Percentiles rank a stretch among this genome's conserved stretches.
Evolutionary conservation across 164 flowering plant genomes (phyloP).

Genomic region (Pachysandra terminalis): DNA sequence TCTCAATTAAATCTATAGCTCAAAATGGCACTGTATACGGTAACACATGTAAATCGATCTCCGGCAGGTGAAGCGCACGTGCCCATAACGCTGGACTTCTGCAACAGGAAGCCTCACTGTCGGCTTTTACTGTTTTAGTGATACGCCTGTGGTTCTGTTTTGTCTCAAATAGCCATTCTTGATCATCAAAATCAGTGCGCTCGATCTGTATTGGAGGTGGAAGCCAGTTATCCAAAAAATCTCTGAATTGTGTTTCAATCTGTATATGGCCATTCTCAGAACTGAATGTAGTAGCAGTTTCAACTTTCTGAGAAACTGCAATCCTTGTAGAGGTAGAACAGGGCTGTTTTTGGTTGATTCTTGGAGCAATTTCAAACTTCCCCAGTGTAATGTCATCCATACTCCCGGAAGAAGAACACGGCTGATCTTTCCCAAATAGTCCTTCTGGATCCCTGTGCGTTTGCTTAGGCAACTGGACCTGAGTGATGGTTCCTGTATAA

Average conservation of each 20-base stretch:
- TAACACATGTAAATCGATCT: too few species aligned
- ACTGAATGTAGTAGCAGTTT: neutral
- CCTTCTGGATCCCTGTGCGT: conserved; percentile 20
- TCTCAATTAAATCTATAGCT: too few species aligned
- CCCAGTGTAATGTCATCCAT: neutral
- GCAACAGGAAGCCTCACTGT: too few species aligned
- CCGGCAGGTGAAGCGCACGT: too few species aligned
- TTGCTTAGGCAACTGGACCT: conserved; percentile 23
- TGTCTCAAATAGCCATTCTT: conserved; percentile 14
- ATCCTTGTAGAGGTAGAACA: neutral
- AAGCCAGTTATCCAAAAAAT: conserved; percentile 5
- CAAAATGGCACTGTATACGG: too few species aligned
- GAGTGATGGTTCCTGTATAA: conserved; percentile 30
- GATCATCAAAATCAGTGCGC: conserved; percentile 10
- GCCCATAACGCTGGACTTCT: too few species aligned
- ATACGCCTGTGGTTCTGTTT: neutral
- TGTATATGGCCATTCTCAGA: neutral
- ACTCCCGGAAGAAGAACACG: neutral
- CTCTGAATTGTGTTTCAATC: conserved; percentile 3
- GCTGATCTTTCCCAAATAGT: neutral
- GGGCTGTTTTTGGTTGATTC: neutral
- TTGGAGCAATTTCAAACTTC: neutral
- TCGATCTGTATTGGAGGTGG: conserved; percentile 2
- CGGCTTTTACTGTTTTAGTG: neutral
- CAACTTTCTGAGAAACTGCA: neutral